Evolutionary conservation across 345 rosid species (phyloP), one percentile per base, ranked within the genome.

Genomic region (Bruguiera sexangula): DNA sequence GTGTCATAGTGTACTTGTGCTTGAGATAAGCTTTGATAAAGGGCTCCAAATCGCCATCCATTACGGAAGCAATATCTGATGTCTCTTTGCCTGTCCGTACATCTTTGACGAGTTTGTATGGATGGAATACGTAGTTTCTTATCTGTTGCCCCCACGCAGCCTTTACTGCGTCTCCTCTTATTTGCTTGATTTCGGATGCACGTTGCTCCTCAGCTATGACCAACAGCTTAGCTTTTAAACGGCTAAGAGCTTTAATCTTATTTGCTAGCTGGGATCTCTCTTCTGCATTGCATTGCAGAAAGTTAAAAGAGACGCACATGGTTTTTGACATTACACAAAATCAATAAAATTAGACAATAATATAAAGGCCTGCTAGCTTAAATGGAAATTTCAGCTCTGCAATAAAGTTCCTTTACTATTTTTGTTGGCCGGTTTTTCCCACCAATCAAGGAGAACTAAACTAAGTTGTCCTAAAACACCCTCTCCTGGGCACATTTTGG

Each of bases 91-190:
- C 82, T 8, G 96, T 89, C 53, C 99, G 77, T 3, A 92, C 89
- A 69, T 95, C 99, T 72, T 95, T 91, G 55, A 95, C 96, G 8
- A 95, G 90, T 79, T 95, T 95, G 82, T 95, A 91, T 0, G 99
- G 99, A 82, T 95, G 97, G 82, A 95, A 91, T 24, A 95, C 99
- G 19, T 91, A 91, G 80, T 95, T 91, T 70, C 96, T 69, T 58
- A 91, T 91, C 71, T 91, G 97, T 75, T 91, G 99, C 37, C 99
- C 99, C 99, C 99, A 95, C 63, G 91, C 97, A 8, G 97, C 99
- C 80, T 91, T 89, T 82, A 91, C 97, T 9, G 75, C 87, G 79
- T 95, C 99, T 65, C 99, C 99, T 67, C 93, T 83, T 74, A 95
- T 95, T 79, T 91, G 89, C 84, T 91, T 95, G 69, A 91, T 89